phyloP scores from a whole-genome alignment of 768 basidiomycete genomes.

The Rhodotorula paludigena region DNA sequence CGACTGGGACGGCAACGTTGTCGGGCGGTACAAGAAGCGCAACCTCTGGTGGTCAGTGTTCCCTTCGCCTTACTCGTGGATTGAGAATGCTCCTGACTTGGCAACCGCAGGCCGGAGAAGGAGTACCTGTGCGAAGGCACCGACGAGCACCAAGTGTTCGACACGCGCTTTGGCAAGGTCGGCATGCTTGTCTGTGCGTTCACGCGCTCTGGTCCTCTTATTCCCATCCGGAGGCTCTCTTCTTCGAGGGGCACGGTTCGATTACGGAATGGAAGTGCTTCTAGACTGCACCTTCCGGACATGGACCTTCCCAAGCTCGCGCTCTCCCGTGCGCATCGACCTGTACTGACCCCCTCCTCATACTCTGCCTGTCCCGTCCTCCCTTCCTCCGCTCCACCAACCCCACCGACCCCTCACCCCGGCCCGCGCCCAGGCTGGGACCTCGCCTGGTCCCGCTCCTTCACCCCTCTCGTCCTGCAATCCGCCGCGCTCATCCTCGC shows the following conservation, averaged over 20 bases:
- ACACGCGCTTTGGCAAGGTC: constrained; percentile 35
- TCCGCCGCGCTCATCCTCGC: constrained; percentile 17
- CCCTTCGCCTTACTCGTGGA: not conserved
- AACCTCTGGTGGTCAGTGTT: constrained; percentile 7
- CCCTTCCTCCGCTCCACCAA: not conserved
- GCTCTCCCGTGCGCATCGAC: too few relatives aligned
- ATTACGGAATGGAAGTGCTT: too few relatives aligned
- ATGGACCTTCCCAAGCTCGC: too few relatives aligned
- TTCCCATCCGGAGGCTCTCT: not conserved
- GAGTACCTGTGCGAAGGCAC: constrained; percentile 36
- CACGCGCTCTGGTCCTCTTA: not conserved
- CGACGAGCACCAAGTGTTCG: constrained; percentile 38
- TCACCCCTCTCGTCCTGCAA: constrained; percentile 13
- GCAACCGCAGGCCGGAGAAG: constrained; percentile 37
- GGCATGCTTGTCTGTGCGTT: constrained; percentile 38
- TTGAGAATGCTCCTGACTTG: not conserved
- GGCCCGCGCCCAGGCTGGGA: constrained; percentile 17
- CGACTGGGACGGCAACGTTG: constrained; percentile 28
- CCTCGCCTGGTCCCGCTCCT: constrained; percentile 16
- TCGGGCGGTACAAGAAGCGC: constrained; percentile 29
- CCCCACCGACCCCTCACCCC: not conserved
- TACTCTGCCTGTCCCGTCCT: too few relatives aligned
- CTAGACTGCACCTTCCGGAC: too few relatives aligned
- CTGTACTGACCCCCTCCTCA: too few relatives aligned
- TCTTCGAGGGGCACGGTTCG: too few relatives aligned